Conservation (phyloP, 1,139 yeast species). For the Hemisphaericaspora lyxosophila region DNA sequence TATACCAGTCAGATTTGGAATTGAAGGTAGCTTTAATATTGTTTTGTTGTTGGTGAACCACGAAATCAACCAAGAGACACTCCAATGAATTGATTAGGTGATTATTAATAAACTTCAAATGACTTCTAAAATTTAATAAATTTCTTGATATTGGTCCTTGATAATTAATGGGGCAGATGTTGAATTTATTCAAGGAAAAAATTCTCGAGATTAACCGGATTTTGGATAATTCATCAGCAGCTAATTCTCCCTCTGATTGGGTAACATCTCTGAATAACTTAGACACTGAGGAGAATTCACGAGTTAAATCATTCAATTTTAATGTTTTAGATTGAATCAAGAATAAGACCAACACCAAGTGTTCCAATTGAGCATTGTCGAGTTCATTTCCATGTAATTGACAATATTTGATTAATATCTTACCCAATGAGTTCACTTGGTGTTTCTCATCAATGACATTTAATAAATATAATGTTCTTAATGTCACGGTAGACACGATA, state of each 20-base stretch:
- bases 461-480: constrained; percentile 57
- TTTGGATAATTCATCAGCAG: constrained; percentile 30
- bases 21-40: constrained; percentile 36
- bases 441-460: constrained; percentile 52
- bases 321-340: constrained; percentile 36
- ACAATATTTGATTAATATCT: constrained; percentile 41
- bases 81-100: constrained; percentile 58
- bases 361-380: constrained; percentile 23
- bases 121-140: constrained; percentile 66
- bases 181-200: constrained; percentile 53
- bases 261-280: constrained; percentile 31
- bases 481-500: constrained; percentile 56
- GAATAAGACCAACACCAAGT: constrained; percentile 46
- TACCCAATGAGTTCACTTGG: constrained; percentile 58
- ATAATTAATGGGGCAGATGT: constrained; percentile 57
- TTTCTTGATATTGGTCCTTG: constrained; percentile 71
- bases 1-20: constrained; percentile 55
- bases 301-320: constrained; percentile 29
- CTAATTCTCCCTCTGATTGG: constrained; percentile 27
- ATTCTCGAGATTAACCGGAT: constrained; percentile 57
- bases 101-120: constrained; percentile 52
- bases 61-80: constrained; percentile 49
- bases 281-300: constrained; percentile 37
- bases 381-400: constrained; percentile 12
- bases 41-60: constrained; percentile 55